These are phyloP conservation scores for Melaleuca alternifolia DNA, from an alignment of 345 rosid species.

Conservation along the genomic window DNA sequence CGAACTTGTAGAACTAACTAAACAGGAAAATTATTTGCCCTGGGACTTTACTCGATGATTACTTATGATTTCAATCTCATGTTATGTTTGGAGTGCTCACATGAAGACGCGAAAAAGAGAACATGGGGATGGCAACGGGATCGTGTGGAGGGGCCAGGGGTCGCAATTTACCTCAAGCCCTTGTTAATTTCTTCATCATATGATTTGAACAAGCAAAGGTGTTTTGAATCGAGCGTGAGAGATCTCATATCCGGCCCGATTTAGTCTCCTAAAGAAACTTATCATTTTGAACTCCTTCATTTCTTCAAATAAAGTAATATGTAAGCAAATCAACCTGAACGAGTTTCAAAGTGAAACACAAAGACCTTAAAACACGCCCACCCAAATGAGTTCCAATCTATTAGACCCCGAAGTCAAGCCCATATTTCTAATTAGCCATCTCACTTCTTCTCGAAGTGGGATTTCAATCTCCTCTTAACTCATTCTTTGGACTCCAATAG, in stretches of 20 bases:
- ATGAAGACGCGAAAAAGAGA: too few species aligned
- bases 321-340: background rate
- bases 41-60: too few species aligned
- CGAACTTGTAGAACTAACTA: too few species aligned
- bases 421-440: background rate
- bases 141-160: background rate
- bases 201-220: background rate
- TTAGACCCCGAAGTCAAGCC: background rate
- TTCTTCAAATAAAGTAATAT: background rate
- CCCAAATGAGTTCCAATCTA: background rate
- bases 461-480: too few species aligned
- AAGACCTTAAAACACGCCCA: background rate
- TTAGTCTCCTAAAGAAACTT: background rate
- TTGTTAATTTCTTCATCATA: too few species aligned
- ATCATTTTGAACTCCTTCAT: background rate
- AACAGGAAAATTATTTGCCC: too few species aligned
- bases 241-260: background rate
- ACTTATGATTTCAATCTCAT: too few species aligned
- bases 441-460: background rate
- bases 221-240: background rate
- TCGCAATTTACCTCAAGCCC: background rate
- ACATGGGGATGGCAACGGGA: background rate
- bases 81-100: too few species aligned
- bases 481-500: background rate
- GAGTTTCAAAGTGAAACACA: background rate